Conservation (phyloP, 192 early-diverging fungal genomes). For the Rhizophagus clarus region DNA sequence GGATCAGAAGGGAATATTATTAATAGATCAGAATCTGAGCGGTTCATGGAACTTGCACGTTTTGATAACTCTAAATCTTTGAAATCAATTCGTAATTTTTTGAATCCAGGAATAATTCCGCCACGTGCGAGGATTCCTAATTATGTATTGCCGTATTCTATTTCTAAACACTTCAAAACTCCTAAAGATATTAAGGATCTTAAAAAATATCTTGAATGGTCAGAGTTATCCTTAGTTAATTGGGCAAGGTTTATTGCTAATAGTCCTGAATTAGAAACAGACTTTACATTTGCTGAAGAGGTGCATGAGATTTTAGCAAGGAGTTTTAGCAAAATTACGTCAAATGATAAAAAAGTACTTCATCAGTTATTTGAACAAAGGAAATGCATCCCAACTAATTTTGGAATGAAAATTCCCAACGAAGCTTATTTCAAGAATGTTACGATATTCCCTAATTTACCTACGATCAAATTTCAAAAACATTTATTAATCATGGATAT, state of each 20-base stretch:
- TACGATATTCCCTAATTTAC: slow-evolving; percentile 81
- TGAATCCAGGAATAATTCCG: slow-evolving; percentile 45
- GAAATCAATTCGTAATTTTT: slow-evolving; percentile 53
- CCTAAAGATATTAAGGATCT: slow-evolving; percentile 1
- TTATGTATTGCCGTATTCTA: slow-evolving; percentile 9
- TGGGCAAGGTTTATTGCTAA: slow-evolving; percentile 11
- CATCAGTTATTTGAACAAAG: slow-evolving; percentile 38
- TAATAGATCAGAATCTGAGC: not conserved
- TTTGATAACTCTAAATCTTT: slow-evolving; percentile 42
- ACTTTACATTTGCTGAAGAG: slow-evolving; percentile 67
- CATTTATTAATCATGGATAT: no score
- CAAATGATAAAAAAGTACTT: slow-evolving; percentile 37
- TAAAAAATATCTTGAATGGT: not conserved
- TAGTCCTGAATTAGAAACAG: slow-evolving; percentile 28
- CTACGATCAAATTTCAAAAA: slow-evolving; percentile 64
- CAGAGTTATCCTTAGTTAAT: not conserved
- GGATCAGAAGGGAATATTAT: slow-evolving; percentile 6
- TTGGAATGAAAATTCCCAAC: slow-evolving; percentile 64
- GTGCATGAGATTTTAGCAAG: slow-evolving; percentile 58
- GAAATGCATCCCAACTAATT: slow-evolving; percentile 73
- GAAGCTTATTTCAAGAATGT: slow-evolving; percentile 81
- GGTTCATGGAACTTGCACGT: not conserved
- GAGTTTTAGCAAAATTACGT: slow-evolving; percentile 42
- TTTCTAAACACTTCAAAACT: not conserved
- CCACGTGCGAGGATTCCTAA: not conserved